Evolutionary conservation across 2,329 filamentous ascomycete species (phyloP).

Genomic region (Penicillium sp.): DNA sequence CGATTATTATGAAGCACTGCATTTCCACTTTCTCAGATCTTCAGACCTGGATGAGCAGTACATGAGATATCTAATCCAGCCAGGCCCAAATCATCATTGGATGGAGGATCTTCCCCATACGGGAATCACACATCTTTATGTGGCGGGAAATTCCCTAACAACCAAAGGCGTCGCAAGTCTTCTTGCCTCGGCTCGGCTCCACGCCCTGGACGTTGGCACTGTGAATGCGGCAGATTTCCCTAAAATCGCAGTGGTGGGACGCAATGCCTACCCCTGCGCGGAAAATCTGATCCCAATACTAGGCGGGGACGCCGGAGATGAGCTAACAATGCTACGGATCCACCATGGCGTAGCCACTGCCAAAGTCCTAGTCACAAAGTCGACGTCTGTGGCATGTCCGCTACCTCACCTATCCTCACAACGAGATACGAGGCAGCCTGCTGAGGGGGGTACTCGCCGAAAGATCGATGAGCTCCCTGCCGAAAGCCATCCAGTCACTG

Average conservation of each 20-base stretch:
- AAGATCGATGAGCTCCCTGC: conserved; percentile 34
- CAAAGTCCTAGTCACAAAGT: conserved; percentile 32
- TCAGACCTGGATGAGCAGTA: conserved; percentile 44
- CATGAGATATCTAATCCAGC: conserved; percentile 43
- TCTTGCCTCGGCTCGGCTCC: conserved; percentile 46
- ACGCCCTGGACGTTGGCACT: conserved; percentile 52
- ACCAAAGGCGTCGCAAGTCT: conserved; percentile 52
- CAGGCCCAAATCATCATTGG: conserved; percentile 48
- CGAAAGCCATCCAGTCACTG: conserved; percentile 28
- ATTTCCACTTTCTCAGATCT: conserved; percentile 22
- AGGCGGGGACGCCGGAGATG: conserved; percentile 41
- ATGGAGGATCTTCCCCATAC: conserved; percentile 50
- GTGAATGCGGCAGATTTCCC: conserved; percentile 35
- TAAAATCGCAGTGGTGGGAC: conserved; percentile 9
- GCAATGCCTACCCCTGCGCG: conserved; percentile 41
- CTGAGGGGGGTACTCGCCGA: conserved; percentile 26
- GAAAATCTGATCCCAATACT: conserved; percentile 52
- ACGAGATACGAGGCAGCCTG: conserved; percentile 21
- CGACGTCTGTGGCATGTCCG: conserved; percentile 18
- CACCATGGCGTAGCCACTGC: conserved; percentile 52
- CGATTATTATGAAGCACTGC: not conserved
- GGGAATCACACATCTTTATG: conserved; percentile 56
- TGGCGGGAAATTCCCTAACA: conserved; percentile 51
- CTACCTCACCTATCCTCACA: conserved; percentile 29
- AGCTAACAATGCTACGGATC: conserved; percentile 49